Evolutionary conservation across 202 grass and related monocot genomes (phyloP).

Genomic region (Schoenoplectus triqueter): DNA sequence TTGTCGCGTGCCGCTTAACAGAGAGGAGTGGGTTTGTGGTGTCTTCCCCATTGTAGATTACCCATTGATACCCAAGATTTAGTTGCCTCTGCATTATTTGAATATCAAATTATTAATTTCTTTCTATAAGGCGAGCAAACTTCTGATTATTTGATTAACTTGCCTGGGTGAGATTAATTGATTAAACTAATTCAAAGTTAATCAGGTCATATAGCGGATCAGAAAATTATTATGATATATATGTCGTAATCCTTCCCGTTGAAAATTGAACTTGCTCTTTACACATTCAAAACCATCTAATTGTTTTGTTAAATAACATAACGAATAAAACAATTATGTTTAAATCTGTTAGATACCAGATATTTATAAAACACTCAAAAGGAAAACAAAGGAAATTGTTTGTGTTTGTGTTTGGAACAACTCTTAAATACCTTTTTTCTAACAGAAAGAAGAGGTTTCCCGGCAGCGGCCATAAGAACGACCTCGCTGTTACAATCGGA

Average conservation of each 20-base stretch:
- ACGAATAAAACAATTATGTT: background rate
- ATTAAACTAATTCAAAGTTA: background rate
- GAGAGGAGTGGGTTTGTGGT: slow-evolving; percentile 50
- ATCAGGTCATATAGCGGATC: background rate
- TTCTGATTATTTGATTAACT: background rate
- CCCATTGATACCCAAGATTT: slow-evolving; percentile 51
- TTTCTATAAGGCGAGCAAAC: background rate
- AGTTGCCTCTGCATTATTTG: slow-evolving; percentile 47
- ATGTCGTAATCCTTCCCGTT: background rate
- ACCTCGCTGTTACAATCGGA: slow-evolving; percentile 46
- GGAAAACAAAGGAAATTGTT: background rate
- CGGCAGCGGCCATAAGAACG: slow-evolving; percentile 80
- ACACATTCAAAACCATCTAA: background rate
- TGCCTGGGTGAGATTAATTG: background rate
- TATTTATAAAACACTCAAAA: background rate
- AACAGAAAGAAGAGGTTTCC: slow-evolving; percentile 67
- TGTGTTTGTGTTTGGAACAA: background rate
- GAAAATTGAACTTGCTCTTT: background rate
- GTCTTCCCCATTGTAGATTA: slow-evolving; percentile 72
- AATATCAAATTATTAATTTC: background rate
- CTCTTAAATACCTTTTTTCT: slow-evolving; percentile 49
- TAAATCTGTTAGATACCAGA: background rate
- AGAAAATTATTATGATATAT: background rate
- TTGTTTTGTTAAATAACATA: background rate
- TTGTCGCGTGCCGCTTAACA: slow-evolving; percentile 54